Percentiles rank a stretch among this genome's conserved stretches.
phyloP scores from a whole-genome alignment of 1,284 basidiomycete species.

The Cryptococcus depauperatus region DNA sequence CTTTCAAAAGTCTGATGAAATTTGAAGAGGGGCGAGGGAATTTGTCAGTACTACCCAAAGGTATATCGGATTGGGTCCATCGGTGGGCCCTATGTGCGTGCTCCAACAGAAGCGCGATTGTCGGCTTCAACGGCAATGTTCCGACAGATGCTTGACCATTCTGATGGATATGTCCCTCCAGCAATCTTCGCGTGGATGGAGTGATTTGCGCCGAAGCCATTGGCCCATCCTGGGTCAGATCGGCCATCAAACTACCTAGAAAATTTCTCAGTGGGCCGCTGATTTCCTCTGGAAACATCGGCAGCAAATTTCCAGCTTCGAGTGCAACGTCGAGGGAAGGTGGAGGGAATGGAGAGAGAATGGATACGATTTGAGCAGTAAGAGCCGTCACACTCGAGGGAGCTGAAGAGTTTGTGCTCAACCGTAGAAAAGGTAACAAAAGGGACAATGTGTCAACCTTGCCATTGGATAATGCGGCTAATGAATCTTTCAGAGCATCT shows the following conservation, averaged over 20 bases:
- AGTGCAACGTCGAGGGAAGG: constrained; percentile 38
- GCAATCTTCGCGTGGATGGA: too few species aligned
- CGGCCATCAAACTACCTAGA: constrained; percentile 36
- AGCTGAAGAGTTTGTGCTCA: constrained; percentile 14
- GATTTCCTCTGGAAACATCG: constrained; percentile 28
- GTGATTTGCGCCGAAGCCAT: not conserved
- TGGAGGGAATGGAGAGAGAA: constrained; percentile 31
- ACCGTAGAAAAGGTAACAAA: constrained; percentile 30
- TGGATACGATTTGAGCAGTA: constrained; percentile 16
- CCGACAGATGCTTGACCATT: not conserved
- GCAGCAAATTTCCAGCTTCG: constrained; percentile 30
- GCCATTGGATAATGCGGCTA: not conserved
- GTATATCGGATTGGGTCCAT: not conserved
- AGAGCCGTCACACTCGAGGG: constrained; percentile 13
- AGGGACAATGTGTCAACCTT: constrained; percentile 24
- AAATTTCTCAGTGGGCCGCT: constrained; percentile 25
- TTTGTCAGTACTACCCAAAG: not conserved
- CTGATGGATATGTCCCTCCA: too few species aligned
- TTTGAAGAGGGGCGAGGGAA: not conserved
- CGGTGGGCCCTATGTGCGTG: constrained; percentile 10
- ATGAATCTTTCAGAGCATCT: not conserved
- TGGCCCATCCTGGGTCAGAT: constrained; percentile 16
- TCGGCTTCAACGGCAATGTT: not conserved
- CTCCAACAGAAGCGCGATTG: constrained; percentile 18
- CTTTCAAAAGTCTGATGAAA: constrained; percentile 5